Percentiles rank a stretch among this genome's conserved stretches.
phyloP scores from a whole-genome alignment of 768 basidiomycete genomes.

The Lactarius vividus region DNA sequence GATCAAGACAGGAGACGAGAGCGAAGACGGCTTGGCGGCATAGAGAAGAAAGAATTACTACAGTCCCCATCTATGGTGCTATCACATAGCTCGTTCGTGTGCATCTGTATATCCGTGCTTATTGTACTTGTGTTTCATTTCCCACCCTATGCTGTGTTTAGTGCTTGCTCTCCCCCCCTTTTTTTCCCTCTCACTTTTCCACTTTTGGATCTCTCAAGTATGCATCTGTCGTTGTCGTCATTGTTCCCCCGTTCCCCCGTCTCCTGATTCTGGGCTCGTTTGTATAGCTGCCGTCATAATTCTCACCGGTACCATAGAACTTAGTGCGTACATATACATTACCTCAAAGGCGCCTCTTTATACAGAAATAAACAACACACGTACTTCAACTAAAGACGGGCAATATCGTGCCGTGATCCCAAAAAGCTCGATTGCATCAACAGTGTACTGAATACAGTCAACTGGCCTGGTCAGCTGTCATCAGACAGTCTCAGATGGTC shows the following conservation, averaged over 20 bases:
- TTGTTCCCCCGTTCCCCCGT: neutral
- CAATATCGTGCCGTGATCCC: neutral
- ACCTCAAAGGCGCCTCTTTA: conserved; percentile 12
- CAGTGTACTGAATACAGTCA: neutral
- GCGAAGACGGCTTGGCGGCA: conserved; percentile 20
- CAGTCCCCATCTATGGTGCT: neutral
- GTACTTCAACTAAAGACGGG: neutral
- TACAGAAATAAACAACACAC: conserved; percentile 5
- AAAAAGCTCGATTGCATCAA: neutral
- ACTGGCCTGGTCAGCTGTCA: too few species aligned
- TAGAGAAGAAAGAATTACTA: neutral
- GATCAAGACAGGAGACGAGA: conserved; percentile 24
- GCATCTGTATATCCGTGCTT: conserved; percentile 16
- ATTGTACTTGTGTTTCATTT: conserved; percentile 8
- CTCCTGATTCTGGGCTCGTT: conserved; percentile 11
- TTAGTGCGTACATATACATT: conserved; percentile 18
- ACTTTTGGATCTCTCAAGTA: conserved; percentile 16
- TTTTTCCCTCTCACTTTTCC: neutral
- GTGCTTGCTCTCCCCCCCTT: neutral
- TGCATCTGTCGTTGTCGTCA: conserved; percentile 3
- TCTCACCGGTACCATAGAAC: conserved; percentile 19
- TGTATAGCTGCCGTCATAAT: conserved; percentile 21
- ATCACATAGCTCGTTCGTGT: neutral
- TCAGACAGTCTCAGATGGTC: too few species aligned
- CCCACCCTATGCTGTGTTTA: conserved; percentile 8